A percentile compares a stretch with the other conserved stretches of the same genome.
phyloP scores from a whole-genome alignment of 495 filamentous ascomycete species.

The Choiromyces venosus region DNA sequence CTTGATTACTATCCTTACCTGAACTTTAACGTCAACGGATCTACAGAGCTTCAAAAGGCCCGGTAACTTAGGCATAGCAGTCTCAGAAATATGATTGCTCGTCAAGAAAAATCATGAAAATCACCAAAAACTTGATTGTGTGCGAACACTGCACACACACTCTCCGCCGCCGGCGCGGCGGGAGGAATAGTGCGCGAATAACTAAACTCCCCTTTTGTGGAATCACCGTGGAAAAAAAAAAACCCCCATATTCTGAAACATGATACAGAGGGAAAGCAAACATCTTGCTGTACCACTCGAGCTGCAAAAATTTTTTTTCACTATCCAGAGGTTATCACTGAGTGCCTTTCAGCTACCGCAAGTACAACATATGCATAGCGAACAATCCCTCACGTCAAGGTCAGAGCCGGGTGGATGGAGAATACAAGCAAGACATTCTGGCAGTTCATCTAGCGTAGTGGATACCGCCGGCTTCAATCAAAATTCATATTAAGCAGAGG shows the following conservation, averaged over 20 bases:
- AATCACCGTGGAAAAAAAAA: background rate
- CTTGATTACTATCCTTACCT: background rate
- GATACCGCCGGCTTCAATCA: background rate
- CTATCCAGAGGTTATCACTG: background rate
- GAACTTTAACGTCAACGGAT: background rate
- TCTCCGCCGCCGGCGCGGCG: too few species aligned
- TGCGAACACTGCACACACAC: too few species aligned
- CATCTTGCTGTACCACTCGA: background rate
- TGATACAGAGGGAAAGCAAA: background rate
- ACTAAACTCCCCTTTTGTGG: too few species aligned
- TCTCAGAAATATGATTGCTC: background rate
- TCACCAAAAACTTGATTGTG: too few species aligned
- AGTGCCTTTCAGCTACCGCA: background rate
- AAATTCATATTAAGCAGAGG: background rate
- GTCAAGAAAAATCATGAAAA: too few species aligned
- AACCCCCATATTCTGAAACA: background rate
- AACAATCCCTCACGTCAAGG: background rate
- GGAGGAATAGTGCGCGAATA: too few species aligned
- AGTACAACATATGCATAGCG: background rate
- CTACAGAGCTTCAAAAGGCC: background rate
- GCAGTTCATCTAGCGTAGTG: background rate
- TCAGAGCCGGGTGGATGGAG: too few species aligned
- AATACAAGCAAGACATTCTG: background rate
- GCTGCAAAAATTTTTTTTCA: background rate
- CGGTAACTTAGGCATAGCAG: background rate